phyloP scores from a whole-genome alignment of 805 yeast species.

The Metschnikowia arizonensis region DNA sequence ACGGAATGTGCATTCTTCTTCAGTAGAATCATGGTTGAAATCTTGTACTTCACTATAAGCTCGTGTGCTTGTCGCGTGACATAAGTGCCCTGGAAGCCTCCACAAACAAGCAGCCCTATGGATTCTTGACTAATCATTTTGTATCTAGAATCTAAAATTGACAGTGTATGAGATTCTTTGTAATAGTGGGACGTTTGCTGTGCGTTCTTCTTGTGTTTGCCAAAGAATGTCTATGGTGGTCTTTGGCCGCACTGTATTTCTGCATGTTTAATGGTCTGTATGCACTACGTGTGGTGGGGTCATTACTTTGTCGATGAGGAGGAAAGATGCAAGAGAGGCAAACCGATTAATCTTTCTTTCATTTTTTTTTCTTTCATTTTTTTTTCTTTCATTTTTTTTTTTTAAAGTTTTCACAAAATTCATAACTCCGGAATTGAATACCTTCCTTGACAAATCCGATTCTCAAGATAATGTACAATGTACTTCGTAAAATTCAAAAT shows the following conservation, averaged over 20 bases:
- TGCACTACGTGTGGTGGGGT: conserved; percentile 2
- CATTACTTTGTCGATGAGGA: not conserved
- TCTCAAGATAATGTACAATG: no score
- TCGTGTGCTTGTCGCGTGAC: conserved; percentile 51
- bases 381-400: no score
- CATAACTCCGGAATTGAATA: no score
- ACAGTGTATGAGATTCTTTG: not conserved
- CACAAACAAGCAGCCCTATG: conserved; percentile 52
- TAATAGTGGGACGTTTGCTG: not conserved
- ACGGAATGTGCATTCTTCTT: conserved; percentile 49
- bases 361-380: no score
- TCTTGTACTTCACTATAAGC: conserved; percentile 47
- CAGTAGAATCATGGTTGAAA: conserved; percentile 50
- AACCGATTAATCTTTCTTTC: no score
- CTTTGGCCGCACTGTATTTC: not conserved
- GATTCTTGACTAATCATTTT: conserved; percentile 6
- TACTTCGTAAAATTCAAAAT: no score
- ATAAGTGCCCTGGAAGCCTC: conserved; percentile 55
- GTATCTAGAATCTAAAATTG: not conserved
- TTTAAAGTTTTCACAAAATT: no score
- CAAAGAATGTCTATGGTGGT: not conserved
- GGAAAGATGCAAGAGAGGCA: no score
- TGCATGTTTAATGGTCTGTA: not conserved
- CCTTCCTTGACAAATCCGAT: no score
- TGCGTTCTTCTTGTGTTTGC: not conserved